Conservation (phyloP, 1,284 basidiomycete species). For the Phylloporus sp. region DNA sequence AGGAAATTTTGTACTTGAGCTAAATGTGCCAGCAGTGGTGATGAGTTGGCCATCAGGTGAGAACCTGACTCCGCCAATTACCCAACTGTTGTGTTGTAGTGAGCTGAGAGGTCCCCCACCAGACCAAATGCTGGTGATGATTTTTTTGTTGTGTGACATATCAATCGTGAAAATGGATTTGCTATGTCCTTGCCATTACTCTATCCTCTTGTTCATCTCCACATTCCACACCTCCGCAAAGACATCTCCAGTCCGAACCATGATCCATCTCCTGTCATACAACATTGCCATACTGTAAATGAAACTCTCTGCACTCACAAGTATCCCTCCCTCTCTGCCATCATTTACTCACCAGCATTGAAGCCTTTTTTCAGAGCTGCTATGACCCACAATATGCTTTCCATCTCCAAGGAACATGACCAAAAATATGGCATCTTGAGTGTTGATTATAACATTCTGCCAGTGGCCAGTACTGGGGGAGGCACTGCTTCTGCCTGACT, state of each 20-base stretch:
- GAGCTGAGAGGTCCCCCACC: background rate
- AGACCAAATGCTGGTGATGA: conserved; percentile 17
- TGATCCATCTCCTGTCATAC: background rate
- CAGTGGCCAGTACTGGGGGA: background rate
- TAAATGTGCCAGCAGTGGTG: conserved; percentile 5
- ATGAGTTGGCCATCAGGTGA: conserved; percentile 7
- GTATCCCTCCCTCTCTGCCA: background rate
- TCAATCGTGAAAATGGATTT: background rate
- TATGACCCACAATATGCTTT: background rate
- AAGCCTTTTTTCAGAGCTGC: background rate
- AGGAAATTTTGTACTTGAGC: too few relatives aligned
- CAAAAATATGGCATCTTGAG: background rate
- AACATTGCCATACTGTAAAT: background rate
- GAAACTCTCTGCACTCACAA: background rate
- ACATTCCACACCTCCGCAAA: background rate
- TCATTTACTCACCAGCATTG: background rate
- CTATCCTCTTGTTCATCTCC: background rate
- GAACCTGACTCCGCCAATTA: background rate
- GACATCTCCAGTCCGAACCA: background rate
- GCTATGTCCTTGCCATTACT: background rate
- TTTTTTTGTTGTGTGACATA: conserved; percentile 2
- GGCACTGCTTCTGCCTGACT: too few relatives aligned
- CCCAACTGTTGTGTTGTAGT: background rate
- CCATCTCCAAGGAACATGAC: background rate
- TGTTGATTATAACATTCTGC: background rate